phyloP scores from a whole-genome alignment of 345 rosid genomes.

The Psidium friedrichsthalianum region DNA sequence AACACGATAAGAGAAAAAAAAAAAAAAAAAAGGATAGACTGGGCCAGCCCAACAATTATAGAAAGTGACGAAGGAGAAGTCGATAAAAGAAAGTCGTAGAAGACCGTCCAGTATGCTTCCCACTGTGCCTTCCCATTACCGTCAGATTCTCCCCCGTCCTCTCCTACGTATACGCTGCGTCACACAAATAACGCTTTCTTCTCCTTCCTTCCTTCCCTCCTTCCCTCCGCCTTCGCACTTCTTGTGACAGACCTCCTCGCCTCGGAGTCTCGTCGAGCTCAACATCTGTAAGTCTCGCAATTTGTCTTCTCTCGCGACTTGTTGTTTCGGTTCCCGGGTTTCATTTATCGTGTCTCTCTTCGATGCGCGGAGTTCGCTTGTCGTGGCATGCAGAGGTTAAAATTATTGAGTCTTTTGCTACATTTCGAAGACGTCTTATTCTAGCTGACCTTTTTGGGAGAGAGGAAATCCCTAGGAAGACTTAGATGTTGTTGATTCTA shows the following conservation, averaged over 20 bases:
- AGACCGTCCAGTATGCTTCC: background rate
- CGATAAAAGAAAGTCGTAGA: background rate
- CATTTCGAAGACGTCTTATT: background rate
- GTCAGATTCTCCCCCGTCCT: background rate
- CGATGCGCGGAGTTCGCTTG: background rate
- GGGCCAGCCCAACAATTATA: too few species aligned
- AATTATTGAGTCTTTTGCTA: background rate
- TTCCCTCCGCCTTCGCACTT: background rate
- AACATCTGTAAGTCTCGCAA: background rate
- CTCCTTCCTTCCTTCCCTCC: background rate
- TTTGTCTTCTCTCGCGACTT: background rate
- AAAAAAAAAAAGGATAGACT: too few species aligned
- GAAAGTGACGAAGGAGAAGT: too few species aligned
- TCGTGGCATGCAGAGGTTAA: background rate
- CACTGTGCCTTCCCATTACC: background rate
- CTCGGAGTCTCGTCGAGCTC: background rate
- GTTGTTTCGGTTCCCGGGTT: too few species aligned
- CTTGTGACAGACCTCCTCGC: background rate
- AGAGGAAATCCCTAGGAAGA: background rate
- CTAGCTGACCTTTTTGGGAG: background rate
- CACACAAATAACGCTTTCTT: fast-evolving
- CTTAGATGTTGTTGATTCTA: background rate
- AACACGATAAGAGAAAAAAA: too few species aligned
- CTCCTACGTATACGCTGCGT: background rate
- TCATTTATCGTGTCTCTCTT: background rate